These are phyloP conservation scores for Xerocomellus dryophilus DNA, from an alignment of 768 basidiomycete species.

Conservation along the genomic window DNA sequence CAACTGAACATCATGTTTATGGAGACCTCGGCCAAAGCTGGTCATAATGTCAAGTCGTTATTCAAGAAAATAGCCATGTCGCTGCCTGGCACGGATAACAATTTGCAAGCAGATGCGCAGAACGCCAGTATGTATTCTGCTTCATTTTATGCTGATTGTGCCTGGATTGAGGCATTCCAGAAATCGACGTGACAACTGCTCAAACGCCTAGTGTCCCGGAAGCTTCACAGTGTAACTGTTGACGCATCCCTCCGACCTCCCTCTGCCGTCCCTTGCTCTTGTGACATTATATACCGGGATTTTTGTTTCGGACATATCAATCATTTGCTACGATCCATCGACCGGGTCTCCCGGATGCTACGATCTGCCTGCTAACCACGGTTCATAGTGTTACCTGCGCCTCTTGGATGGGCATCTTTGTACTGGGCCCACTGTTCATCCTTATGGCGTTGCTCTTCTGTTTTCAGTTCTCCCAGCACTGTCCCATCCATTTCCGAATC, in stretches of 20 bases:
- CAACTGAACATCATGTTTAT: conserved; percentile 96
- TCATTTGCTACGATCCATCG: conserved; percentile 12
- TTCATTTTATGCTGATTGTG: background rate
- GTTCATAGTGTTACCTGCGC: conserved; percentile 98
- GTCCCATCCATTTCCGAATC: conserved; percentile 88
- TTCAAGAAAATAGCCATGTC: conserved; percentile 99
- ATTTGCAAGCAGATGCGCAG: conserved; percentile 54
- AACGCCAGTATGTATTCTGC: conserved; percentile 41
- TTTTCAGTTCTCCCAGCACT: conserved; percentile 57
- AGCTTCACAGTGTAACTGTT: conserved; percentile 84
- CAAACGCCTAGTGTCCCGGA: conserved; percentile 70
- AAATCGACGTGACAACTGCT: conserved; percentile 88
- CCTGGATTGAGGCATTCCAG: conserved; percentile 38
- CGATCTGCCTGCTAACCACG: conserved; percentile 47
- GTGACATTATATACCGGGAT: conserved; percentile 27
- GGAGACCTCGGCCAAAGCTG: conserved; percentile 99
- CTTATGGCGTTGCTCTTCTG: conserved; percentile 74
- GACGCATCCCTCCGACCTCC: conserved; percentile 21
- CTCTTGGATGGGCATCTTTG: conserved; percentile 80
- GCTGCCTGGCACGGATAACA: conserved; percentile 93
- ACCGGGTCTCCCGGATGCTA: conserved; percentile 8
- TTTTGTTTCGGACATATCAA: conserved; percentile 27
- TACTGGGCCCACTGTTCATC: conserved; percentile 91
- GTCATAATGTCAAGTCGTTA: conserved; percentile 97
- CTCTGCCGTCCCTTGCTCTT: background rate